A percentile compares a stretch with the other conserved stretches of the same genome.
phyloP scores from a whole-genome alignment of 495 filamentous ascomycete genomes.

The Copromyces sp. region DNA sequence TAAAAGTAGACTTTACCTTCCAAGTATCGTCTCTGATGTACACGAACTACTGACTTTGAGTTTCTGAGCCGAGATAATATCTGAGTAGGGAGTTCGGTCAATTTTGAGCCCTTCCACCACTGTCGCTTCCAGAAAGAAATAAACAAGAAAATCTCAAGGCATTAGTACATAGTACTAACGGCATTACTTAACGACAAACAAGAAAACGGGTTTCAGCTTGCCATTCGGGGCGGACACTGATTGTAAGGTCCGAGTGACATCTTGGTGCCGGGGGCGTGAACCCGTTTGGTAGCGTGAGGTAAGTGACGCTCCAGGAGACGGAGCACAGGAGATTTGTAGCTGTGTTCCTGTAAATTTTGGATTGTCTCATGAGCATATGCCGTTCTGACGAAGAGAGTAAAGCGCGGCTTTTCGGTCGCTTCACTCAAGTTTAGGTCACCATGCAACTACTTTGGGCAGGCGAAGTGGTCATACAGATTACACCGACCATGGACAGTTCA shows the following conservation, averaged over 20 bases:
- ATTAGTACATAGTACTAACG: background rate
- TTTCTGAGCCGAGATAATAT: background rate
- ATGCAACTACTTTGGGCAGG: too few species aligned
- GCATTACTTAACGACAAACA: background rate
- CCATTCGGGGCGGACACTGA: background rate
- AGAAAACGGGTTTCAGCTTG: background rate
- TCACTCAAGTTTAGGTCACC: too few species aligned
- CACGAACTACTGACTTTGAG: background rate
- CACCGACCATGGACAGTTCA: too few species aligned
- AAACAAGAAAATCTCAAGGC: background rate
- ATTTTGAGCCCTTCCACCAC: background rate
- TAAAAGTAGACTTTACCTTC: background rate
- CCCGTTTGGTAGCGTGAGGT: background rate
- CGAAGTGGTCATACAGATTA: too few species aligned
- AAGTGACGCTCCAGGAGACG: background rate
- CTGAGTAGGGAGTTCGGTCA: background rate
- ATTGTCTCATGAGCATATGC: background rate
- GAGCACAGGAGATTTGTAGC: background rate
- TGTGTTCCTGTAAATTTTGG: background rate
- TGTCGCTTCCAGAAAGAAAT: background rate
- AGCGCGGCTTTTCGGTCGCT: too few species aligned
- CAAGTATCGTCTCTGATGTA: background rate
- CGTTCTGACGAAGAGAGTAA: too few species aligned
- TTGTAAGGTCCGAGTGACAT: background rate
- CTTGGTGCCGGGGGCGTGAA: background rate